Base-by-base conservation (phyloP, 2,329 filamentous ascomycete species). In the Daldinia sp. region DNA sequence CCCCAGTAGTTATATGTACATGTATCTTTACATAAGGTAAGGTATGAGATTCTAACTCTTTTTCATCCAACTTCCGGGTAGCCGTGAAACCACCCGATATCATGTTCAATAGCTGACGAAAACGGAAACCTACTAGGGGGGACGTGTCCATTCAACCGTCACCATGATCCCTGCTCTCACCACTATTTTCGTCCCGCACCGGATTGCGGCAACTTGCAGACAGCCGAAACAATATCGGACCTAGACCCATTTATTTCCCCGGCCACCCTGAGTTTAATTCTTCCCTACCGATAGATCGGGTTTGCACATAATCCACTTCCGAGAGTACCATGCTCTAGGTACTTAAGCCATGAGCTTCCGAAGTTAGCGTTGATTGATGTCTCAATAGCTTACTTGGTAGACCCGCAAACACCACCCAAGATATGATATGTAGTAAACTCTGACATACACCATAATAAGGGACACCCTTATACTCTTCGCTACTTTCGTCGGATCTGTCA, bases 221-320 rank as follows among this genome's bases (percentile, higher is more conserved):
- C 20, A 65, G 41, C 68, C 68, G 68, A 70, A 54, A 70, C 62
- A 65, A 44, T 63, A 37, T 68, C 68, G 68, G 68, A 65, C 68
- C 60, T 63, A 23, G 63, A 70, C 66, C 56, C 68, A 60, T 59
- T 59, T 63, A 65, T 68, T 67, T 62, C 58, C 48, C 62, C 65
- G 60, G 56, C 35, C 23, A 33, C n/a, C 28, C 12, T 60, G 35
- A 65, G 59, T 66, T 37, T 55, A 54, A 37, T 26, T 39, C 9
- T 53, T 9, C 50, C 13, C 33, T 53, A 12, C 48, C 46, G 39
- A 35, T 37, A 41, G 48, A 44, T 23, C 4, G 46, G 10, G 18
- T 37, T 54, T 54, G 30, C 5, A 35, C 33, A 54, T 54, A 37
- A 54, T 35, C 50, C n/a, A 53, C 15, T 37, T 37, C 50, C 50